A percentile compares a stretch with the other conserved stretches of the same genome.
These are phyloP conservation scores for Cladosporium cucumerinum DNA, from an alignment of 2,329 filamentous ascomycete genomes.

Conservation along the genomic window DNA sequence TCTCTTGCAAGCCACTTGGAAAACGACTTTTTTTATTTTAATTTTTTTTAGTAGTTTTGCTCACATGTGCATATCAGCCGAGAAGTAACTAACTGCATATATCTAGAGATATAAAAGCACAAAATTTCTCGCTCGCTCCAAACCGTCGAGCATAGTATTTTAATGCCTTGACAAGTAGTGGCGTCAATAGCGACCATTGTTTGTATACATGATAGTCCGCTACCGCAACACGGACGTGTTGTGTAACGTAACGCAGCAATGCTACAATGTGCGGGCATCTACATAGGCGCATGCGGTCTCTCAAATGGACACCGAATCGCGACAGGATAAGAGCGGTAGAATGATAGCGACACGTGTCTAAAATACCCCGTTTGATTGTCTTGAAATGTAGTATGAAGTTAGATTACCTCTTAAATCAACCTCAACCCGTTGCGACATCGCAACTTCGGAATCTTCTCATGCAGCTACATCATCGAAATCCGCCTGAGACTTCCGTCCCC, in stretches of 20 bases:
- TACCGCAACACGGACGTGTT: neutral
- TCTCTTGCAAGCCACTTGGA: neutral
- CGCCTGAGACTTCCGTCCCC: neutral
- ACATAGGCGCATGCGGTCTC: neutral
- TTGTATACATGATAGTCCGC: neutral
- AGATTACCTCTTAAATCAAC: neutral
- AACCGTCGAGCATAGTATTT: neutral
- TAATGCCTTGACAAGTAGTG: neutral
- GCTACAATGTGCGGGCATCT: neutral
- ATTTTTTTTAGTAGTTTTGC: too few relatives aligned
- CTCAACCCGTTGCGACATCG: neutral
- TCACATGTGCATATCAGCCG: neutral
- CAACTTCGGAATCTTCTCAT: neutral
- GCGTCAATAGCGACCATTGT: neutral
- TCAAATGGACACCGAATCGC: neutral
- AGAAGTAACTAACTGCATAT: too few relatives aligned
- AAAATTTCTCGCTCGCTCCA: neutral
- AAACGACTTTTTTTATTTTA: too few relatives aligned
- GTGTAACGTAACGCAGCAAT: neutral
- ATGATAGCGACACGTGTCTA: neutral
- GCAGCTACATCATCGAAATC: neutral
- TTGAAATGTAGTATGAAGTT: neutral
- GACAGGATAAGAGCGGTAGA: neutral
- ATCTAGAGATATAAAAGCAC: too few relatives aligned
- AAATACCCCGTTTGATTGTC: neutral